These are phyloP conservation scores for Antitrichia curtipendula DNA, from an alignment of 225 moss, liverwort and hornwort species.

Conservation along the genomic window DNA sequence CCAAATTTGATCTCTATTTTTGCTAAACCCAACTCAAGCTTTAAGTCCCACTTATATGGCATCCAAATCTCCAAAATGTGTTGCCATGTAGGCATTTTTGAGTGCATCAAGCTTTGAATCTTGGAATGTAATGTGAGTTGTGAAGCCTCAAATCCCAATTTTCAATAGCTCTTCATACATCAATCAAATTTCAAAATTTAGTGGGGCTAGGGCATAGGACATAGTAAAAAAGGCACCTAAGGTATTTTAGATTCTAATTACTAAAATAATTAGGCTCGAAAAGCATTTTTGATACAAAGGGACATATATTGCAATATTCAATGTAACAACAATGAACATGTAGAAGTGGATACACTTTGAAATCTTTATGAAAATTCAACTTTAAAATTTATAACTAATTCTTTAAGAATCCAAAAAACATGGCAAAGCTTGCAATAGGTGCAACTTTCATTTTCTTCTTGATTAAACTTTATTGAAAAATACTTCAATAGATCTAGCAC, in stretches of 20 bases:
- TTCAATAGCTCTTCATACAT: background rate
- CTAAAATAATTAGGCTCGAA: background rate
- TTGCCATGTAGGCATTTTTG: background rate
- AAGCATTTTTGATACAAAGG: background rate
- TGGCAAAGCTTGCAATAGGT: background rate
- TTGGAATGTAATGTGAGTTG: background rate
- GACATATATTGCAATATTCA: background rate
- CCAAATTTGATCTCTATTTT: background rate
- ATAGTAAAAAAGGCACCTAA: accelerated
- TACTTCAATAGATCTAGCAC: background rate
- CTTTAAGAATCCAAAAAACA: background rate
- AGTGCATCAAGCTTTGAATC: background rate
- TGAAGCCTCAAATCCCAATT: background rate
- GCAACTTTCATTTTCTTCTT: background rate
- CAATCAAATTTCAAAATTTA: background rate
- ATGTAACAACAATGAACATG: background rate
- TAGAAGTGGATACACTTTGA: background rate
- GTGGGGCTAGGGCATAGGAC: background rate
- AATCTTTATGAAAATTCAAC: background rate
- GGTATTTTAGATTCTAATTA: background rate
- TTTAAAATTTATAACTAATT: background rate
- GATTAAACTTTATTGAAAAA: background rate
- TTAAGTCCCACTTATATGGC: background rate
- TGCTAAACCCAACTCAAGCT: background rate
- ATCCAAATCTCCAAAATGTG: background rate